Conservation (phyloP, 441 rosid species). For the Kokia cookei region DNA sequence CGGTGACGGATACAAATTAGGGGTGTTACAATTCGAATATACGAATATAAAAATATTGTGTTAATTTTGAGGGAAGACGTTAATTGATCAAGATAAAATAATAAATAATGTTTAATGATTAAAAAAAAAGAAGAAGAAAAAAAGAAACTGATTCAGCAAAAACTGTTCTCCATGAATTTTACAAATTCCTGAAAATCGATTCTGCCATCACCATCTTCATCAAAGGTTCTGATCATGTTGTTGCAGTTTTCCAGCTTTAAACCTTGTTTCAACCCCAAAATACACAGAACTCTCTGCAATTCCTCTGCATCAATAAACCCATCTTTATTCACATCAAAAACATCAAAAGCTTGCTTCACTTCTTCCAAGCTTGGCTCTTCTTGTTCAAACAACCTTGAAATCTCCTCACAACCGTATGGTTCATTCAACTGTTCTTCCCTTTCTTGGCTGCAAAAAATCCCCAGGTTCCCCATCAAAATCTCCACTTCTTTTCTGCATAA, state of each 20-base stretch:
- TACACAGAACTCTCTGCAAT: conserved; percentile 43
- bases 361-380: conserved; percentile 57
- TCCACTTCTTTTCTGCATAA: conserved; percentile 39
- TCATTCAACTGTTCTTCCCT: conserved; percentile 22
- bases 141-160: conserved; percentile 17
- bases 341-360: conserved; percentile 48
- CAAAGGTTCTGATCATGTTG: conserved; percentile 41
- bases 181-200: conserved; percentile 52
- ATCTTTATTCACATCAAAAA: conserved; percentile 55
- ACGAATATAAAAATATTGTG: too few species aligned
- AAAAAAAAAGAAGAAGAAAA: too few species aligned
- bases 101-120: too few species aligned
- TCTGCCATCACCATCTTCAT: conserved; percentile 40
- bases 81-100: too few species aligned
- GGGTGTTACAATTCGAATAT: too few species aligned
- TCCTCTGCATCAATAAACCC: conserved; percentile 54
- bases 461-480: conserved; percentile 50
- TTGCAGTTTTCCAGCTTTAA: conserved; percentile 28
- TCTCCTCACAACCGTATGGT: conserved; percentile 23
- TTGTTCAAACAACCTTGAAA: conserved; percentile 42
- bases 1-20: too few species aligned
- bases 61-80: too few species aligned
- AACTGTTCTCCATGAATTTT: conserved; percentile 43
- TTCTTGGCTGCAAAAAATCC: conserved; percentile 33
- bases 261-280: conserved; percentile 43